Evolutionary conservation across 805 yeast genomes (phyloP).

Genomic region (Nakazawaea peltata): DNA sequence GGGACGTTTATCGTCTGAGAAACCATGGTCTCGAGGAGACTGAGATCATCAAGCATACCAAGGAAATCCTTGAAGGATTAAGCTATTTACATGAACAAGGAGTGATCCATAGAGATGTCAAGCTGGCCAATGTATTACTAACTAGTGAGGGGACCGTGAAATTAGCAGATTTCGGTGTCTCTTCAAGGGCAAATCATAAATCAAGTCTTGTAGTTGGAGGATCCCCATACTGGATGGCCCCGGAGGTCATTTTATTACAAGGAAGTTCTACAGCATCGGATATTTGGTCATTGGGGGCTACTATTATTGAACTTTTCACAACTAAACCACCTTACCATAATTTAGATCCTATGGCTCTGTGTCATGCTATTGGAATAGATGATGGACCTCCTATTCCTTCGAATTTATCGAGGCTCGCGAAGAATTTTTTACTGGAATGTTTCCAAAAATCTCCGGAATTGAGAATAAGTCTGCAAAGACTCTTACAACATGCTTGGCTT

Average conservation of each 20-base stretch:
- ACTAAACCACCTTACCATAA: constrained; percentile 85
- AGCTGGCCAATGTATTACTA: constrained; percentile 65
- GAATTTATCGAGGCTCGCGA: constrained; percentile 29
- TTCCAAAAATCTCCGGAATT: constrained; percentile 61
- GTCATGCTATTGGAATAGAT: constrained; percentile 77
- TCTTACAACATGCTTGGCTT: constrained; percentile 61
- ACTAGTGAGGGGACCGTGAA: constrained; percentile 58
- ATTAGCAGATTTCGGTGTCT: constrained; percentile 74
- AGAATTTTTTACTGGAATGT: constrained; percentile 59
- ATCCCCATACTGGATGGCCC: constrained; percentile 99
- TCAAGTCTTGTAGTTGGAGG: constrained; percentile 48
- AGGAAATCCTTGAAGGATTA: constrained; percentile 53
- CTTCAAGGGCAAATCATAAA: constrained; percentile 31
- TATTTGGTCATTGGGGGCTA: constrained; percentile 93
- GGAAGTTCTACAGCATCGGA: constrained; percentile 88
- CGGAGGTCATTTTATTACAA: constrained; percentile 79
- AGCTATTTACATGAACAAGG: constrained; percentile 62
- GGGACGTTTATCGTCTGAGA: constrained; percentile 38
- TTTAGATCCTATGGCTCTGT: constrained; percentile 65
- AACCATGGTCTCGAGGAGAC: constrained; percentile 50
- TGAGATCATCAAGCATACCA: constrained; percentile 39
- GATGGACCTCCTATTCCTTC: constrained; percentile 64
- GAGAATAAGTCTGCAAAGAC: constrained; percentile 45
- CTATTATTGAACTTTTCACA: constrained; percentile 77
- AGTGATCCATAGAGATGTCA: constrained; percentile 70